These are phyloP conservation scores for Pseudogymnoascus sp. DNA, from an alignment of 2,329 filamentous ascomycete genomes.

Conservation along the genomic window DNA sequence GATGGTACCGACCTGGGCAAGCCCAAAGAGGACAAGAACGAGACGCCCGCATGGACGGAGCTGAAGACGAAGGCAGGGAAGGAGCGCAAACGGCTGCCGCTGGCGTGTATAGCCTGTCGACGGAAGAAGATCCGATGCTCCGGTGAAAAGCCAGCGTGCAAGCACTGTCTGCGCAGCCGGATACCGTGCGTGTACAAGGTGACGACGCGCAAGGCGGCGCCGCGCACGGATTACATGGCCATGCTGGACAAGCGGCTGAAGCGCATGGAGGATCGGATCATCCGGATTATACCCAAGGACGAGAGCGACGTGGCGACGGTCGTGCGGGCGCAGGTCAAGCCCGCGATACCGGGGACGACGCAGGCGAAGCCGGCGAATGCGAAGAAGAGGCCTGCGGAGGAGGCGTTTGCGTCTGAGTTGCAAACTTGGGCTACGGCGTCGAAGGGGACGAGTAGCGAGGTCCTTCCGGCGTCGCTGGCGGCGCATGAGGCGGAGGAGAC, in stretches of 20 bases:
- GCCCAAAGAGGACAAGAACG: conserved; percentile 47
- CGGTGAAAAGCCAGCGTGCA: conserved; percentile 94
- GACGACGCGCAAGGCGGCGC: conserved; percentile 86
- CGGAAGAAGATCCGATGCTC: conserved; percentile 98
- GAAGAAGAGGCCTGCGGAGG: conserved; percentile 78
- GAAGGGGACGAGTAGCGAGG: conserved; percentile 41
- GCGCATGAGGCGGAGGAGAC: conserved; percentile 64
- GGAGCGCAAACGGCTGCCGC: conserved; percentile 82
- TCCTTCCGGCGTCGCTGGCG: conserved; percentile 45
- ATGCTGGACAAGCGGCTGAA: conserved; percentile 96
- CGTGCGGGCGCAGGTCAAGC: conserved; percentile 76
- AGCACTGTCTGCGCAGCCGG: conserved; percentile 84
- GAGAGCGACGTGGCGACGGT: conserved; percentile 64
- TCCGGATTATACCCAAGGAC: conserved; percentile 86
- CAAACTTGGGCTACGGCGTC: conserved; percentile 68
- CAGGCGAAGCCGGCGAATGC: conserved; percentile 42
- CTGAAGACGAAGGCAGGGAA: conserved; percentile 90
- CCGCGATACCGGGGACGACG: conserved; percentile 53
- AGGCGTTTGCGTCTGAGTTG: conserved; percentile 76
- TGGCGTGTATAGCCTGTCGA: conserved; percentile 91
- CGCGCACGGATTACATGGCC: conserved; percentile 96
- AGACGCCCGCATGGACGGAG: conserved; percentile 66
- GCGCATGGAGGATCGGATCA: conserved; percentile 95
- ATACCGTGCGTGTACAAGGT: conserved; percentile 98
- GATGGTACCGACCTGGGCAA: conserved; percentile 47